Conservation (phyloP, 176 grass and related monocot genomes). For the Bromus sterilis region DNA sequence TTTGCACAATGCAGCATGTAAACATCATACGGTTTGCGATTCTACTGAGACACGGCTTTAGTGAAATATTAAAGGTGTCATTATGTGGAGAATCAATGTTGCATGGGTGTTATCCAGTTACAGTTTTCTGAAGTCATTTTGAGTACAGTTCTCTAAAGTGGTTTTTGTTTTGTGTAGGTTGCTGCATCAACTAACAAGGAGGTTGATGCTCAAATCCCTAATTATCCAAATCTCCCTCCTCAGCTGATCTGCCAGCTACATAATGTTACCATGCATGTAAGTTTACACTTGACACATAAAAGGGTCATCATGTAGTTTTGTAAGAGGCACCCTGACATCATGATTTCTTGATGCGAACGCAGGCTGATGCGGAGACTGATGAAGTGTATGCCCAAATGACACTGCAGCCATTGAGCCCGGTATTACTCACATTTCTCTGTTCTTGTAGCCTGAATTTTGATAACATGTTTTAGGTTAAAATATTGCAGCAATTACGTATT, state of each 20-base stretch:
- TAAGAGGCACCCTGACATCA: not conserved
- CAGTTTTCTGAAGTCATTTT: conserved; percentile 1
- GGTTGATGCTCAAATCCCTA: conserved; percentile 86
- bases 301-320: conserved; percentile 21
- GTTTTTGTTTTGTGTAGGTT: conserved; percentile 45
- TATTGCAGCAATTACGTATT: not conserved
- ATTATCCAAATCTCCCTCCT: conserved; percentile 89
- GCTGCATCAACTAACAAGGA: conserved; percentile 93
- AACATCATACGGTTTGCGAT: not conserved
- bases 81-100: not conserved
- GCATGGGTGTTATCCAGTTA: not conserved
- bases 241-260: conserved; percentile 97
- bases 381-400: conserved; percentile 99
- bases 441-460: not conserved
- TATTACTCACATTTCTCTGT: conserved; percentile 31
- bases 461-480: not conserved
- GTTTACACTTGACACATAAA: conserved; percentile 15
- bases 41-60: not conserved
- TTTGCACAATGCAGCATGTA: not conserved
- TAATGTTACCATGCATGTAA: conserved; percentile 99
- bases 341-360: conserved; percentile 18
- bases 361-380: conserved; percentile 95
- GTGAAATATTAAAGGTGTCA: not conserved
- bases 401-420: conserved; percentile 76
- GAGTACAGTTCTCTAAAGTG: not conserved